Evolutionary conservation across 2,329 filamentous ascomycete genomes (phyloP).

Genomic region (Penicillium brevicompactum): DNA sequence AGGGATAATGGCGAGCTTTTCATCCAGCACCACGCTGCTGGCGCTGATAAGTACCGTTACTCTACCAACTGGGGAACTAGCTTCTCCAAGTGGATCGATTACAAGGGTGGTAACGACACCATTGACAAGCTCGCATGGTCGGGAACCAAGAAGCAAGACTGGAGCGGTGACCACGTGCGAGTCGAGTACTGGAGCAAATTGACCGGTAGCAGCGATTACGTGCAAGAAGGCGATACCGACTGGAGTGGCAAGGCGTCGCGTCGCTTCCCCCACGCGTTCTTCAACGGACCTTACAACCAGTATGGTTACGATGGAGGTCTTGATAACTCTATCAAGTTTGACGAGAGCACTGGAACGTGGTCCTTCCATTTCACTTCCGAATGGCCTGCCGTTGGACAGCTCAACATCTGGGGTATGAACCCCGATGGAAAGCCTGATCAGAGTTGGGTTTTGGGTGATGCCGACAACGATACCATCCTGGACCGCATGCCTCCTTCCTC

Average conservation of each 20-base stretch:
- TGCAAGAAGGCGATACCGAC: conserved; percentile 59
- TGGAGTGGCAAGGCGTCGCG: conserved; percentile 45
- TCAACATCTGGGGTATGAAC: conserved; percentile 69
- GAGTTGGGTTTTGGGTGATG: conserved; percentile 61
- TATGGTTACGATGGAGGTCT: conserved; percentile 66
- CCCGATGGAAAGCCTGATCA: conserved; percentile 64
- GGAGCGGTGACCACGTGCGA: conserved; percentile 63
- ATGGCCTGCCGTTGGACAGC: conserved; percentile 63
- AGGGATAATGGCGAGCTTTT: conserved; percentile 47
- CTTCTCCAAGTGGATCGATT: conserved; percentile 62
- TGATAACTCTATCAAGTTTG: conserved; percentile 53
- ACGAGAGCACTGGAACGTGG: conserved; percentile 54
- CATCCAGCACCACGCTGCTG: conserved; percentile 61
- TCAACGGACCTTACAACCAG: conserved; percentile 65
- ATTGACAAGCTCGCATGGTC: conserved; percentile 56
- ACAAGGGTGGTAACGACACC: conserved; percentile 54
- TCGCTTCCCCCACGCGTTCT: conserved; percentile 63
- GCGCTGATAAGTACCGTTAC: conserved; percentile 65
- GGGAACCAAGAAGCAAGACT: conserved; percentile 59
- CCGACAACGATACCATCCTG: conserved; percentile 60
- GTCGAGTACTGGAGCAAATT: conserved; percentile 65
- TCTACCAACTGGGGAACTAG: conserved; percentile 63
- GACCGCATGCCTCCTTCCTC: conserved; percentile 64
- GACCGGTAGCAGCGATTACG: conserved; percentile 61
- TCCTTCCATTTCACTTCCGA: conserved; percentile 63